These are phyloP conservation scores for Lactarius akahatsu DNA, from an alignment of 768 basidiomycete genomes.

Conservation along the genomic window DNA sequence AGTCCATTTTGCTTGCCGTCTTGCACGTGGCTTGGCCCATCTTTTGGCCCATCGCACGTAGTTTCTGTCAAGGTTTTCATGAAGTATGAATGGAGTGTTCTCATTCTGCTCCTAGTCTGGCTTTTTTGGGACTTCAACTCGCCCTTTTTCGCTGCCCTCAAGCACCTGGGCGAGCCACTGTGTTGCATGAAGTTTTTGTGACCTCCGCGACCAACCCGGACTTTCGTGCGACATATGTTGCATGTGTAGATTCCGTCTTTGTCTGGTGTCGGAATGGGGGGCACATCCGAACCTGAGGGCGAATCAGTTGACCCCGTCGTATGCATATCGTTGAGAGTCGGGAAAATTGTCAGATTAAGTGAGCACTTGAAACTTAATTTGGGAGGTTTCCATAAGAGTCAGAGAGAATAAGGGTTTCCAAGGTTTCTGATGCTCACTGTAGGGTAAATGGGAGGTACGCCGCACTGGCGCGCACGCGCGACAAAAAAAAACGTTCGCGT, in stretches of 20 bases:
- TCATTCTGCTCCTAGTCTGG: not conserved
- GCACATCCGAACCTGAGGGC: too few species aligned
- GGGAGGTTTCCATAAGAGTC: too few species aligned
- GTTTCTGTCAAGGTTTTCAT: not conserved
- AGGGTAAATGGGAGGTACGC: too few species aligned
- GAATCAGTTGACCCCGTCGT: constrained; percentile 52
- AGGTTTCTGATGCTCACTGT: too few species aligned
- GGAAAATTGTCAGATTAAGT: too few species aligned
- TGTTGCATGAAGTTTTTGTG: not conserved
- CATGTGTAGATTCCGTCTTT: not conserved
- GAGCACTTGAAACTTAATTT: too few species aligned
- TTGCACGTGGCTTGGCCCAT: too few species aligned
- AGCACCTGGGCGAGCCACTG: not conserved
- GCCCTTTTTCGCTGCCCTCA: not conserved
- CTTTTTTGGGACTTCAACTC: too few species aligned
- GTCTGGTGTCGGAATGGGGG: not conserved
- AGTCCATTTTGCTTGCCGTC: not conserved
- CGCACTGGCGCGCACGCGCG: too few species aligned
- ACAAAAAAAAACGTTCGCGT: too few species aligned
- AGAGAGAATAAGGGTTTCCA: too few species aligned
- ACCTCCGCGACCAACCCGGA: not conserved
- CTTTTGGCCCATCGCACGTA: too few species aligned
- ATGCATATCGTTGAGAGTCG: not conserved
- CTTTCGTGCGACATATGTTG: not conserved
- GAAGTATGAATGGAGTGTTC: not conserved